Evolutionary conservation across 208 protist species (phyloP), one percentile per base, ranked within the genome.

Genomic region (Trypanosoma melophagium): DNA sequence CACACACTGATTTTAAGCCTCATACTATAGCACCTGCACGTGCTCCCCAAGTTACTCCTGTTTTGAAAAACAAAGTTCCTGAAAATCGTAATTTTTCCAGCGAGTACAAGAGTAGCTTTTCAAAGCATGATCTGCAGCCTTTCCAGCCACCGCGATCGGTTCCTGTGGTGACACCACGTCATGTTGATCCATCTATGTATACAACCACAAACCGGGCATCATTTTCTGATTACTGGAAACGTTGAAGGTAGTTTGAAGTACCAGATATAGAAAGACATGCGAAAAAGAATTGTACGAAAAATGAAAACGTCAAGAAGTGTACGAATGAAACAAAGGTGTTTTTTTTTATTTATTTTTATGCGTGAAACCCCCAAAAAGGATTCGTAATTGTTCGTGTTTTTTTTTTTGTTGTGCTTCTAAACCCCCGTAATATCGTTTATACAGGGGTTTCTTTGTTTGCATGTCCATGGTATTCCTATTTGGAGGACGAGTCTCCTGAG

Each of bases 181-280:
- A 86, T 70, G 69, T 80, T 13, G 80, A 87, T 53, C 73, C 86
- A 7, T 83, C 77, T 47, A 84, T 86, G 76, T 92, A 88, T 70
- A 70, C 80, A 35, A 89, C 74, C 22, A 77, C 77, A 19, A 81
- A 54, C 38, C 54, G 60, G 31, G 82, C 76, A 3, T 55, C 71
- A 24, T 92, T 86, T 68, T 50, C 16, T 17, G 52, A 76, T 50
- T 74, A 67, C 24, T 60, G 45, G 31, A 42, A 47, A 54, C 45
- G 14, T 72, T 22, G 47, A n/a, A 19, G 41, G 47, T 62, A 70
- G 49, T 40, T 40, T 13, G 9, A 25, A 58, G 16, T 31, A n/a
- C 22, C 61, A 50, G 38, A 5, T 40, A 52, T 76, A 70, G 70
- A 65, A 67, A 47, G 19, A 50, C n/a, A n/a, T 35, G 22, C 50